Evolutionary conservation across 495 filamentous ascomycete genomes (phyloP).

Genomic region (Glonium stellatum): DNA sequence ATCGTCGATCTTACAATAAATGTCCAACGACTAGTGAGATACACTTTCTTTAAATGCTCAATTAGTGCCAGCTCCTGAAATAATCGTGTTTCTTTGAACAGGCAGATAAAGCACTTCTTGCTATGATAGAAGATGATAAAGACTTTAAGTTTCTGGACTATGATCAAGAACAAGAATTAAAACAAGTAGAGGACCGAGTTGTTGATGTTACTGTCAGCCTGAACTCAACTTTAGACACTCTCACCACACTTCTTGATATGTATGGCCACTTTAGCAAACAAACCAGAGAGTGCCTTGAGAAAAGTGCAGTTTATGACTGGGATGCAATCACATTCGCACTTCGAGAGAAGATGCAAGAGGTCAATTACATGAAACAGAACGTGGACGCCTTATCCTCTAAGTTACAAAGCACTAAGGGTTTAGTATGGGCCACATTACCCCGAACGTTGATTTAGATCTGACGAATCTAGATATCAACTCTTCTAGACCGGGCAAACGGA

Average conservation of each 20-base stretch:
- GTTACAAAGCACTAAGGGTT: too few species aligned
- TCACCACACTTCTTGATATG: slow-evolving; percentile 11
- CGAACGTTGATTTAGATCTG: too few species aligned
- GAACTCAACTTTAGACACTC: slow-evolving; percentile 10
- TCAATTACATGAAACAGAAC: too few species aligned
- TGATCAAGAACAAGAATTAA: slow-evolving; percentile 15
- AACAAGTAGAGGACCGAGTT: slow-evolving; percentile 14
- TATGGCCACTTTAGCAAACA: slow-evolving; percentile 9
- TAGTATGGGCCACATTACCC: too few species aligned
- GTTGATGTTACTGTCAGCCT: slow-evolving; percentile 13
- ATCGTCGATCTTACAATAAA: too few species aligned
- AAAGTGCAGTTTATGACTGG: slow-evolving; percentile 1
- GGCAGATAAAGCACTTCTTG: slow-evolving; percentile 14
- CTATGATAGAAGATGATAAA: slow-evolving; percentile 12
- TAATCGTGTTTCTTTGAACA: not conserved
- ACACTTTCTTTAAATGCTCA: not conserved
- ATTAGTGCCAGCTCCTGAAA: not conserved
- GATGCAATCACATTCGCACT: slow-evolving; percentile 10
- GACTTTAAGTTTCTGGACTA: slow-evolving; percentile 8
- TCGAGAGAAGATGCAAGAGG: too few species aligned
- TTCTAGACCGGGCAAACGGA: too few species aligned
- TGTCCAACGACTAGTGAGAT: slow-evolving; percentile 7
- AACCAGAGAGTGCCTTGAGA: not conserved
- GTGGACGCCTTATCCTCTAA: too few species aligned
- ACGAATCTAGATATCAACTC: too few species aligned